Conservation (phyloP, 768 basidiomycete genomes). For the Suillus subaureus region DNA sequence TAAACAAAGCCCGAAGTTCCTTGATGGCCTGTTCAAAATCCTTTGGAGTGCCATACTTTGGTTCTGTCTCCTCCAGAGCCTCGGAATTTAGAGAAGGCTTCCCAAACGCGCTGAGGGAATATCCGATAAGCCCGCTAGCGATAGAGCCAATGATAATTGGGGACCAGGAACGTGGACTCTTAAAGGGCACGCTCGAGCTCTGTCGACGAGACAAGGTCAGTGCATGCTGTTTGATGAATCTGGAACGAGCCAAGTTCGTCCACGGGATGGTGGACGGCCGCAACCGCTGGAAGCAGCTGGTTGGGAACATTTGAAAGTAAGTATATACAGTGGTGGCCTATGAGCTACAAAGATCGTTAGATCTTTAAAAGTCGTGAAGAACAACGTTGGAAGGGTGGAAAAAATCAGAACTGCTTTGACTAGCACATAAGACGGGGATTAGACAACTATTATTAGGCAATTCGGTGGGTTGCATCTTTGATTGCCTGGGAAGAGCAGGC, state of each 20-base stretch:
- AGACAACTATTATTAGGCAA: slow-evolving; percentile 7
- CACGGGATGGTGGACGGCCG: slow-evolving; percentile 8
- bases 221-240: background rate
- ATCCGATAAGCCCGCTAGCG: slow-evolving; percentile 21
- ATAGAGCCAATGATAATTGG: slow-evolving; percentile 7
- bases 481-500: background rate
- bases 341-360: background rate
- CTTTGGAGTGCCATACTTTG: slow-evolving; percentile 49
- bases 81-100: slow-evolving; percentile 10
- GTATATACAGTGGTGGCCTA: slow-evolving; percentile 2
- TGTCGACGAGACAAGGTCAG: background rate
- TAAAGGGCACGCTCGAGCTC: slow-evolving; percentile 1
- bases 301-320: slow-evolving; percentile 2
- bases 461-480: background rate
- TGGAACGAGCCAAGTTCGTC: slow-evolving; percentile 6
- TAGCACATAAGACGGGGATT: background rate
- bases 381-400: slow-evolving; percentile 5
- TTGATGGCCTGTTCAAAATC: slow-evolving; percentile 57
- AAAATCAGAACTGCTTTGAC: slow-evolving; percentile 1
- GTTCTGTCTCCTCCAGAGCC: slow-evolving; percentile 17
- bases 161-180: background rate
- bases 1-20: slow-evolving; percentile 47
- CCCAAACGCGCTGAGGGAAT: slow-evolving; percentile 21
- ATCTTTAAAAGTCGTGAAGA: background rate
- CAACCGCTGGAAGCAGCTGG: slow-evolving; percentile 9